Conservation (phyloP, 164 flowering plant species). For the Malania oleifera region DNA sequence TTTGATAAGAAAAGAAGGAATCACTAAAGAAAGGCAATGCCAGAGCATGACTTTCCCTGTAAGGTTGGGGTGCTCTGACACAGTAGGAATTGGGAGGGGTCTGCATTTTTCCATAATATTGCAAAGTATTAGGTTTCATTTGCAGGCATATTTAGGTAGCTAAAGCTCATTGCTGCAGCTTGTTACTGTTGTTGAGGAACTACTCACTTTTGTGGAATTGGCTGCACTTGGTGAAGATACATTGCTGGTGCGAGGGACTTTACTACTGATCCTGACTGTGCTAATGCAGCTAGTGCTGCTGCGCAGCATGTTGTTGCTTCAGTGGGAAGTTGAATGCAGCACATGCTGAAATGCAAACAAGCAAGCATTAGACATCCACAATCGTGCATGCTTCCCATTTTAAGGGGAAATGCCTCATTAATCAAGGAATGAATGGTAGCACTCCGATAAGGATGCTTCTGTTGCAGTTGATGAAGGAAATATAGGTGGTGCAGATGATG, state of each 20-base stretch:
- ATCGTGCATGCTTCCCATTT: too few relatives aligned
- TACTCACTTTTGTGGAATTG: slow-evolving; percentile 30
- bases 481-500: too few relatives aligned
- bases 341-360: slow-evolving; percentile 48
- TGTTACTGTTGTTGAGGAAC: slow-evolving; percentile 31
- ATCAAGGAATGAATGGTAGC: too few relatives aligned
- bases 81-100: slow-evolving; percentile 71
- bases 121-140: slow-evolving; percentile 87
- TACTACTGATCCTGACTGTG: slow-evolving; percentile 40
- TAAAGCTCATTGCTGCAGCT: slow-evolving; percentile 68
- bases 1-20: slow-evolving; percentile 78
- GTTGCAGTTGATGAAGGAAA: too few relatives aligned
- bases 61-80: slow-evolving; percentile 67
- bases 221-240: slow-evolving; percentile 30
- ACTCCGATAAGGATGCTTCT: too few relatives aligned
- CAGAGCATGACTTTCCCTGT: slow-evolving; percentile 64
- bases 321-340: slow-evolving; percentile 80
- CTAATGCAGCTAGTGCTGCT: slow-evolving; percentile 38
- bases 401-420: too few relatives aligned
- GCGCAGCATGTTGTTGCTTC: slow-evolving; percentile 78
- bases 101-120: slow-evolving; percentile 65
- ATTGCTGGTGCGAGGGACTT: slow-evolving; percentile 35
- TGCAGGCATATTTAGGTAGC: slow-evolving; percentile 57
- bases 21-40: slow-evolving; percentile 76
- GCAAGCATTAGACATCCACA: not conserved